phyloP scores from a whole-genome alignment of 495 filamentous ascomycete genomes.

The Geopyxis carbonaria region DNA sequence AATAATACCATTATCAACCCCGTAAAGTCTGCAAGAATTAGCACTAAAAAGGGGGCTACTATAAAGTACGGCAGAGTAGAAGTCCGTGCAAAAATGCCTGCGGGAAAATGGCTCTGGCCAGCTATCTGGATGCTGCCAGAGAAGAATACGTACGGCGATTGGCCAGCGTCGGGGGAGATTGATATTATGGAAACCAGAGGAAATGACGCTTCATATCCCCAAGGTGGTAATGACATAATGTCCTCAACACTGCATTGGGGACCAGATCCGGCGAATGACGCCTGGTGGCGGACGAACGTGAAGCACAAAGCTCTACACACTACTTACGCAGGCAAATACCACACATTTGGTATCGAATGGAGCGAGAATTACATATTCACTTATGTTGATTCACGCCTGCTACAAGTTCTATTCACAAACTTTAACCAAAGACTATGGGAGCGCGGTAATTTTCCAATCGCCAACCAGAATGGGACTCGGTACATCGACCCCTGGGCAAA shows the following conservation, averaged over 20 bases:
- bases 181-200: conserved; percentile 66
- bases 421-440: conserved; percentile 57
- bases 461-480: conserved; percentile 50
- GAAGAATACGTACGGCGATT: conserved; percentile 51
- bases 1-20: conserved; percentile 62
- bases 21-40: conserved; percentile 60
- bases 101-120: conserved; percentile 78
- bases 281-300: conserved; percentile 60
- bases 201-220: conserved; percentile 55
- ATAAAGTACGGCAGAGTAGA: conserved; percentile 75
- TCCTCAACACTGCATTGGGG: conserved; percentile 75
- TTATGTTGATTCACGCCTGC: conserved; percentile 61
- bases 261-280: conserved; percentile 43
- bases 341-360: conserved; percentile 74
- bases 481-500: conserved; percentile 50
- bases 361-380: conserved; percentile 76
- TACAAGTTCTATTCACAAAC: conserved; percentile 63
- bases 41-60: conserved; percentile 46
- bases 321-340: conserved; percentile 47
- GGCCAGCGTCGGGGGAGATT: conserved; percentile 74
- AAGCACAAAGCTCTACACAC: conserved; percentile 62
- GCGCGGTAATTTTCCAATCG: conserved; percentile 53
- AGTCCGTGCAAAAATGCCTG: conserved; percentile 55
- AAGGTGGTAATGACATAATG: conserved; percentile 67
- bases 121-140: conserved; percentile 85